Percentiles rank a stretch among this genome's conserved stretches.
phyloP scores from a whole-genome alignment of 2,329 filamentous ascomycete species.

The Anisogramma anomala region DNA sequence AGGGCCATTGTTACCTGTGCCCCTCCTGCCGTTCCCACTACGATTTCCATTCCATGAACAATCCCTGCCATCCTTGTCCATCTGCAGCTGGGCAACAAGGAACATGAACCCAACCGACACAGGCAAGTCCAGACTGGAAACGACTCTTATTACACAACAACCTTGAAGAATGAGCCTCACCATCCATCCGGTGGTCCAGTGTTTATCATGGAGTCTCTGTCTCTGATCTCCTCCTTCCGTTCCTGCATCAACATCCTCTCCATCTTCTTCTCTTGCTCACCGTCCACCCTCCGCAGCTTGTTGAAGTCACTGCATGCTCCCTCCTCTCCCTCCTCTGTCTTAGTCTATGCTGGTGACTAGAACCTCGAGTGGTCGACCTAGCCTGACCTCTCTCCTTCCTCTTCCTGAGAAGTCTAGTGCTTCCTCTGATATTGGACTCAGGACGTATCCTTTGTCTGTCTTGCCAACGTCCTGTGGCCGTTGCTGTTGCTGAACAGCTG shows the following conservation, averaged over 20 bases:
- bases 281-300: neutral
- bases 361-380: neutral
- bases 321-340: neutral
- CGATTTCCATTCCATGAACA: constrained; percentile 9
- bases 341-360: constrained; percentile 6
- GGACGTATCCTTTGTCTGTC: neutral
- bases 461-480: neutral
- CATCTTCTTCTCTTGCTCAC: neutral
- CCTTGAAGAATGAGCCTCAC: constrained; percentile 10
- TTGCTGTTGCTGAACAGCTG: constrained; percentile 5
- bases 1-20: neutral
- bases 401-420: neutral
- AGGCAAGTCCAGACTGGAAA: constrained; percentile 8
- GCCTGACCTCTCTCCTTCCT: neutral
- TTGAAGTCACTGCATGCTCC: constrained; percentile 5
- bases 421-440: neutral
- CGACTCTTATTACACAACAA: constrained; percentile 6
- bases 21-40: constrained; percentile 8
- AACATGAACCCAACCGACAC: neutral
- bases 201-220: constrained; percentile 11
- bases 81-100: no score
- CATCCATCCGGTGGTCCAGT: constrained; percentile 7
- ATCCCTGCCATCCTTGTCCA: constrained; percentile 7
- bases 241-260: neutral
- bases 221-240: neutral